phyloP scores from a whole-genome alignment of 257 asterid genomes.

The Parsonsia alboflavescens region DNA sequence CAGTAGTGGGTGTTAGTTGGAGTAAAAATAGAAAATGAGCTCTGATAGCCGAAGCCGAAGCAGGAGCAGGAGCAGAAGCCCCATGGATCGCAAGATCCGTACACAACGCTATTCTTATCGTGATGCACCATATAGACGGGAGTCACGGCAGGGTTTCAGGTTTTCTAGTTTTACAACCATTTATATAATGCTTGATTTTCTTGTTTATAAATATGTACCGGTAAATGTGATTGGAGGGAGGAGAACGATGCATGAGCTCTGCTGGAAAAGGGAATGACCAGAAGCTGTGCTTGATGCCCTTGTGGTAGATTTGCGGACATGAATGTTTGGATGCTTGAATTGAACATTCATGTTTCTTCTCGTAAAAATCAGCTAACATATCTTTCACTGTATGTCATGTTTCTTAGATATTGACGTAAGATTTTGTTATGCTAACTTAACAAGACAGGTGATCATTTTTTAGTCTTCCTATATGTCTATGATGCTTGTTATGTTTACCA shows the following conservation, averaged over 20 bases:
- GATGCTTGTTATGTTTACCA: neutral
- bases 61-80: conserved; percentile 92
- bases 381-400: neutral
- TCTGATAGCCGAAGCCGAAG: conserved; percentile 56
- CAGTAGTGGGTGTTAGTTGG: conserved; percentile 45
- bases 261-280: conserved; percentile 20
- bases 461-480: neutral
- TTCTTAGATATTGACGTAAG: neutral
- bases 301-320: conserved; percentile 4
- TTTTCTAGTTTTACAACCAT: conserved; percentile 50
- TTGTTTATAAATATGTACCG: conserved; percentile 23
- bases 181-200: conserved; percentile 33
- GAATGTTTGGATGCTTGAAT: conserved; percentile 17
- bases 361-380: neutral
- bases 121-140: conserved; percentile 91
- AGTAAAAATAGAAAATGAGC: conserved; percentile 56
- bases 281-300: conserved; percentile 14
- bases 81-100: conserved; percentile 88
- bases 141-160: conserved; percentile 89
- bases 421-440: neutral
- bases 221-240: conserved; percentile 32
- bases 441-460: neutral
- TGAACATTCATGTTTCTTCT: conserved; percentile 6
- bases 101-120: conserved; percentile 79
- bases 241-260: conserved; percentile 28